Evolutionary conservation across 202 grass and related monocot genomes (phyloP).

Genomic region (Eragrostis tef): DNA sequence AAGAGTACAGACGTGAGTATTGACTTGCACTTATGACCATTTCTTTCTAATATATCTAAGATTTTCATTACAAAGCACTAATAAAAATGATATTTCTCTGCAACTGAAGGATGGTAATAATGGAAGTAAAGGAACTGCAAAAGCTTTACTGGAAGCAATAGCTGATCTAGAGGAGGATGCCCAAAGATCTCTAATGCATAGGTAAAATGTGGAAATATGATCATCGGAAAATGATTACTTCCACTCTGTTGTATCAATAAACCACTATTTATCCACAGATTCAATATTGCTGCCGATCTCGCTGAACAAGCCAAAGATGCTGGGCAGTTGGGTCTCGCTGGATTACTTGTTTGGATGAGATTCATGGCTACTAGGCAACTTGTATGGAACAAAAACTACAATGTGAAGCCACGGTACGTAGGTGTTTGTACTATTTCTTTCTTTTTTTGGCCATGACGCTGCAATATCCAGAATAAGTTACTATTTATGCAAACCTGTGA

Average conservation of each 20-base stretch:
- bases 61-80: constrained; percentile 10
- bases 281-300: constrained; percentile 94
- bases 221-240: constrained; percentile 8
- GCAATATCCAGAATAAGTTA: constrained; percentile 2
- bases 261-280: constrained; percentile 58
- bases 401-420: constrained; percentile 95
- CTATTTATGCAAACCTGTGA: constrained; percentile 1
- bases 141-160: constrained; percentile 78
- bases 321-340: constrained; percentile 72
- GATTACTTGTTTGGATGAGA: constrained; percentile 93
- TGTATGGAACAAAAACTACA: constrained; percentile 98
- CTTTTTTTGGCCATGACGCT: not conserved
- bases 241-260: constrained; percentile 15
- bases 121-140: constrained; percentile 79
- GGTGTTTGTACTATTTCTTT: constrained; percentile 33
- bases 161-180: constrained; percentile 86
- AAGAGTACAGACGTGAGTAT: constrained; percentile 59
- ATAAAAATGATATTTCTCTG: constrained; percentile 48
- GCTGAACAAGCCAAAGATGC: constrained; percentile 68
- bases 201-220: constrained; percentile 50
- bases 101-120: constrained; percentile 65
- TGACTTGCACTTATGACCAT: constrained; percentile 6
- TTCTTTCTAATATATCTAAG: not conserved
- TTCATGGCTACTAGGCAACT: constrained; percentile 96
- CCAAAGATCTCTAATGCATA: constrained; percentile 97